These are phyloP conservation scores for Solanum arcanum DNA, from an alignment of 257 asterid genomes.

Conservation along the genomic window DNA sequence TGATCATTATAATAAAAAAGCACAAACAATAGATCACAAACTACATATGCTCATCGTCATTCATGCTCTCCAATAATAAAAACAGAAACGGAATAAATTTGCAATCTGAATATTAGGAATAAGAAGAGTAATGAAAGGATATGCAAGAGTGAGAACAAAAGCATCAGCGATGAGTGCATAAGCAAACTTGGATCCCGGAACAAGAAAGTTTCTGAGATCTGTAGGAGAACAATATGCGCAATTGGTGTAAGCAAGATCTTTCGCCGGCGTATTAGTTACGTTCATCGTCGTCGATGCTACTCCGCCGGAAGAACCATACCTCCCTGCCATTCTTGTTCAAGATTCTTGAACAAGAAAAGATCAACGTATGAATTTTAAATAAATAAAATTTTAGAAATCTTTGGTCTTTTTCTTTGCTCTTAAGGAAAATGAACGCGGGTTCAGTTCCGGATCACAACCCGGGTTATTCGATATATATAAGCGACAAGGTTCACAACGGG, in stretches of 20 bases:
- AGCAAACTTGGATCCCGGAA: constrained; percentile 53
- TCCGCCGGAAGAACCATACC: constrained; percentile 5
- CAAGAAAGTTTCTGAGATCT: constrained; percentile 60
- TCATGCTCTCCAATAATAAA: background rate
- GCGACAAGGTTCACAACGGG: background rate
- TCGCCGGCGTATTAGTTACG: constrained; percentile 70
- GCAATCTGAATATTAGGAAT: background rate
- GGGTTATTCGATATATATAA: background rate
- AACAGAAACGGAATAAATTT: background rate
- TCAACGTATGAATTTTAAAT: background rate
- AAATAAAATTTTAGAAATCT: background rate
- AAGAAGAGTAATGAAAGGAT: constrained; percentile 41
- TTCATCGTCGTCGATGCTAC: constrained; percentile 43
- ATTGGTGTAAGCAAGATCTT: constrained; percentile 70
- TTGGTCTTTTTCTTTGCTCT: background rate
- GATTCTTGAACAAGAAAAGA: background rate
- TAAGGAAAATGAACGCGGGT: background rate
- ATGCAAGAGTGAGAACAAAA: constrained; percentile 65
- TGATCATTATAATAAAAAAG: background rate
- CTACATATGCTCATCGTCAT: background rate
- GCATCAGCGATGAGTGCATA: constrained; percentile 52
- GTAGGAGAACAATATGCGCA: constrained; percentile 62
- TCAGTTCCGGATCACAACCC: background rate
- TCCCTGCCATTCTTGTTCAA: constrained; percentile 32
- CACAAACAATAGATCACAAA: background rate